A percentile compares a stretch with the other conserved stretches of the same genome.
phyloP scores from a whole-genome alignment of 2,329 filamentous ascomycete species.

The Diaporthe australafricana region DNA sequence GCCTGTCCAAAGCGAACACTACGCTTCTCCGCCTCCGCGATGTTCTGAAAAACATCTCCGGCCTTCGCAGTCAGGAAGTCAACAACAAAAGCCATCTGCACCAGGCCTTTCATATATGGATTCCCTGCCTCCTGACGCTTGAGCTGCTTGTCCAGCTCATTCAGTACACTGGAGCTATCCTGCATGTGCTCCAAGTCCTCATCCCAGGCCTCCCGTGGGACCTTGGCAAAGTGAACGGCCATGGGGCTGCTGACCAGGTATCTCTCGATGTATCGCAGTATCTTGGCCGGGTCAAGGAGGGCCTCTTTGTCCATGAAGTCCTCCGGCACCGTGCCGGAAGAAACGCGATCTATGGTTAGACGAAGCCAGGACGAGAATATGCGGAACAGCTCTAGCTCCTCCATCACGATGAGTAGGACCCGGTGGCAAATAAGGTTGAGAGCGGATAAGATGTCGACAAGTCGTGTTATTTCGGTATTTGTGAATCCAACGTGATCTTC shows the following conservation, averaged over 20 bases:
- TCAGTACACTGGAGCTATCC: conserved; percentile 61
- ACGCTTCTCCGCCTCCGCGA: conserved; percentile 76
- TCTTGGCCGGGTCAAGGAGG: conserved; percentile 77
- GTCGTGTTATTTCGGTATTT: conserved; percentile 69
- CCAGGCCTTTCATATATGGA: conserved; percentile 62
- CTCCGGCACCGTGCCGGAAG: conserved; percentile 71
- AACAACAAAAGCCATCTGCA: conserved; percentile 73
- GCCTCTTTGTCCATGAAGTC: conserved; percentile 84
- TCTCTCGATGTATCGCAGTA: conserved; percentile 82
- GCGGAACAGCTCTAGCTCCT: conserved; percentile 82
- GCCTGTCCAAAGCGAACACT: conserved; percentile 75
- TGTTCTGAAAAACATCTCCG: conserved; percentile 71
- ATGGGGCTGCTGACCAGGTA: conserved; percentile 76
- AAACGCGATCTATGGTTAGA: conserved; percentile 83
- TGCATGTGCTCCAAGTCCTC: conserved; percentile 28
- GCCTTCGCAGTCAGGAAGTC: conserved; percentile 68
- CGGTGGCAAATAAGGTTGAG: conserved; percentile 82
- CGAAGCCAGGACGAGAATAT: conserved; percentile 88
- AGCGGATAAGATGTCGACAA: conserved; percentile 78
- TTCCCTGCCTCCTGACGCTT: conserved; percentile 59
- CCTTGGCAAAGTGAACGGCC: conserved; percentile 67
- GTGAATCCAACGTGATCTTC: conserved; percentile 76
- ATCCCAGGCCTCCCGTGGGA: conserved; percentile 52
- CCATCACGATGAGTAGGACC: conserved; percentile 76
- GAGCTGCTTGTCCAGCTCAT: conserved; percentile 62